phyloP scores from a whole-genome alignment of 1,139 yeast genomes.

The Suhomyces guaymorum region DNA sequence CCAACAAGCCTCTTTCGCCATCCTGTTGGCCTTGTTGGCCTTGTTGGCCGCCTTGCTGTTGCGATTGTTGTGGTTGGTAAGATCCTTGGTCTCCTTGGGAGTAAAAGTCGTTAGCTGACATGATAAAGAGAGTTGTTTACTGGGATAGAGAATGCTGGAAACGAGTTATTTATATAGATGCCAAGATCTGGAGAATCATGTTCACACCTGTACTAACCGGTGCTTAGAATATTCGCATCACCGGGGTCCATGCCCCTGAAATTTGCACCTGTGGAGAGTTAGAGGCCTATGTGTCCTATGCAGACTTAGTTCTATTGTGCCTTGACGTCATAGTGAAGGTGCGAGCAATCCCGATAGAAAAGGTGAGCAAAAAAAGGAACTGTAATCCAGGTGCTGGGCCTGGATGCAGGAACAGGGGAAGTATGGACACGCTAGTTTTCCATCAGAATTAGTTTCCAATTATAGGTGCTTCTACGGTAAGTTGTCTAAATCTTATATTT shows the following conservation, averaged over 20 bases:
- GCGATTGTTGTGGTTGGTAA: conserved; percentile 28
- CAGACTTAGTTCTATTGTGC: too few species aligned
- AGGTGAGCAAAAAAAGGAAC: too few species aligned
- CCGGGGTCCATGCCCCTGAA: conserved; percentile 3
- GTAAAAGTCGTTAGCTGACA: conserved; percentile 68
- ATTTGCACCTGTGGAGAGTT: not conserved
- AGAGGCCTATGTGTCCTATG: too few species aligned
- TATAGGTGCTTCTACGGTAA: too few species aligned
- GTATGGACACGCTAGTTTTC: too few species aligned
- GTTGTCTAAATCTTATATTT: conserved; percentile 2
- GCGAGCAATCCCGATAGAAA: not conserved
- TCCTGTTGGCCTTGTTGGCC: conserved; percentile 26
- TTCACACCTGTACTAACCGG: not conserved
- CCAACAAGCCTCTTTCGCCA: conserved; percentile 59
- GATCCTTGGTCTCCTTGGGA: conserved; percentile 48
- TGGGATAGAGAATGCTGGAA: too few species aligned
- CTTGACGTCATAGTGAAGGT: conserved; percentile 1
- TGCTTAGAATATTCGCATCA: too few species aligned
- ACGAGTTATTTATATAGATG: not conserved
- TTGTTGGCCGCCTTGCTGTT: conserved; percentile 18
- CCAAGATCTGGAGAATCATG: not conserved
- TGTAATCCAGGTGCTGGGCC: too few species aligned
- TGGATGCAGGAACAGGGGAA: too few species aligned
- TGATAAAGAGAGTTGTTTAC: too few species aligned
- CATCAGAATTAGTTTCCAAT: too few species aligned